Base-by-base conservation (phyloP, 202 grass and related monocot species). In the Panicum hallii region DNA sequence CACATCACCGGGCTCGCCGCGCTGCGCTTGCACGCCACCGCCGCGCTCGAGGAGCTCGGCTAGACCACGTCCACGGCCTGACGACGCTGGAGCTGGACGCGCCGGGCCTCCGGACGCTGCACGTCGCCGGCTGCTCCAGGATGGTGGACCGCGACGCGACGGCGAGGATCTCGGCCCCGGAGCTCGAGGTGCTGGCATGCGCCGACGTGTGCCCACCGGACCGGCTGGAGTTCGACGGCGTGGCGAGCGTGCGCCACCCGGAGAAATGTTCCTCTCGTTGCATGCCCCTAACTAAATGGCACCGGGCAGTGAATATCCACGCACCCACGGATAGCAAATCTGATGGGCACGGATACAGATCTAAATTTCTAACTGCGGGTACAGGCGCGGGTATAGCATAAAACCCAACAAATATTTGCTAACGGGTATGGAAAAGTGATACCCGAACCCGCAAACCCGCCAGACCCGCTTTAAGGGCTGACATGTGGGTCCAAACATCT, bases 31-130 rank as follows among this genome's bases (percentile, higher is more conserved):
- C 36, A 14, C 23, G 15, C n/a, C 6, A 2, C 72, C 49, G 72
- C 3, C n/a, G n/a, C 61, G 38, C 72, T 84, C 9, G 38, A 84
- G 82, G 62, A 84, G 38, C 47, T 77, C 38, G 5, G 34, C 72
- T 84, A 9, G 6, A n/a, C 0, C 0, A 15, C 38, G 16, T 84
- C 47, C 1, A 3, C 2, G 15, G 16, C 22, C 5, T 84, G 61
- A 2, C 49, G 8, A 6, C n/a, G 36, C 36, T 84, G 47, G 22
- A 67, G 61, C 10, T 84, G 14, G 61, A 67, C 23, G 82, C 72
- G 72, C 72, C 82, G 0, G 62, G 72, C 22, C 82, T 84, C 62
- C 49, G 62, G 0, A 3, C 14, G 38, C 82, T 84, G 62, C 38
- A 7, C n/a, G 45, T 67, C 6, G 0, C 16, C 47, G 5, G 4